A percentile compares a stretch with the other conserved stretches of the same genome.
Conservation (phyloP, 208 protist species). For the Vickermania ingenoplastis region DNA sequence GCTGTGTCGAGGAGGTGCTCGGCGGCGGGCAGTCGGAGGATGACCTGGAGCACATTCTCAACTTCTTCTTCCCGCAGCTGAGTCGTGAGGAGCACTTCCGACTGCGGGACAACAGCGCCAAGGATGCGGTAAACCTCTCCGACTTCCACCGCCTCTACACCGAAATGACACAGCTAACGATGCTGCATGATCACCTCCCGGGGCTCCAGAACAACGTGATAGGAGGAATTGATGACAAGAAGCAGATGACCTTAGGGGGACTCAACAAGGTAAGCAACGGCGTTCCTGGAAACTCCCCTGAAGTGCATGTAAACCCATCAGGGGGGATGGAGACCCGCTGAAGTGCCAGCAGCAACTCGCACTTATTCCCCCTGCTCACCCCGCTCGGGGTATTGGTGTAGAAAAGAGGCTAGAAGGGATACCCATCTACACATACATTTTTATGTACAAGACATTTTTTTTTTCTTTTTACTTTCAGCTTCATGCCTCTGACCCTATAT, state of each 20-base stretch:
- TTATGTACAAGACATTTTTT: no score
- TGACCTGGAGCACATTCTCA: slow-evolving; percentile 59
- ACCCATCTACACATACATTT: no score
- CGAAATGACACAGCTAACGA: slow-evolving; percentile 36
- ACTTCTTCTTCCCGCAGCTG: slow-evolving; percentile 81
- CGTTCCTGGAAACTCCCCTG: no score
- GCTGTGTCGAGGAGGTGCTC: slow-evolving; percentile 77
- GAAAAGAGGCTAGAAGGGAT: no score
- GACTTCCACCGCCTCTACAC: slow-evolving; percentile 71
- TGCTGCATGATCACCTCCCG: slow-evolving; percentile 13
- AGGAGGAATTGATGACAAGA: slow-evolving; percentile 3
- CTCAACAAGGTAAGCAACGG: no score
- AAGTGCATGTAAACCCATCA: no score
- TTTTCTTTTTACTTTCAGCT: no score
- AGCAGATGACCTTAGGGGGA: neutral
- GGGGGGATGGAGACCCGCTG: no score
- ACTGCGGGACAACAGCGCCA: slow-evolving; percentile 32
- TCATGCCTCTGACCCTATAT: no score
- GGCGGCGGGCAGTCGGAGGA: slow-evolving; percentile 32
- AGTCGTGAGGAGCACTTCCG: slow-evolving; percentile 46
- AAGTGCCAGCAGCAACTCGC: no score
- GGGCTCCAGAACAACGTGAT: slow-evolving; percentile 11
- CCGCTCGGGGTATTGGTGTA: no score
- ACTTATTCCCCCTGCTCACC: no score
- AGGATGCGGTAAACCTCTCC: slow-evolving; percentile 48